Evolutionary conservation across 345 rosid genomes (phyloP).

Genomic region (Carallia pectinifolia): DNA sequence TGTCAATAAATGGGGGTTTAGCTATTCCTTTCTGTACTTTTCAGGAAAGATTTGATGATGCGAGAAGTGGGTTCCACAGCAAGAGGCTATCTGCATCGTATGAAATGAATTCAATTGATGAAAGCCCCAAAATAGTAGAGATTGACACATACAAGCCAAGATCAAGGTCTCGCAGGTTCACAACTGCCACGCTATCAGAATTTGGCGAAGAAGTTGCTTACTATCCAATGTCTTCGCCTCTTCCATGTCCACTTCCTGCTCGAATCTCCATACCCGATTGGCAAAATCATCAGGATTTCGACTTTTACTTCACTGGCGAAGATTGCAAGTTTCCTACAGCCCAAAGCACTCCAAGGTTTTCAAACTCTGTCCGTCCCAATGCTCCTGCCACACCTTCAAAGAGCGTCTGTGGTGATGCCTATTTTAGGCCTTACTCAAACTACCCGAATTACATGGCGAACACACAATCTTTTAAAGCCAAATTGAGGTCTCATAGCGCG

Average conservation of each 20-base stretch:
- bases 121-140: slow-evolving; percentile 27
- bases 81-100: slow-evolving; percentile 23
- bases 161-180: slow-evolving; percentile 23
- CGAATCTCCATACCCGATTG: slow-evolving; percentile 20
- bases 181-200: slow-evolving; percentile 21
- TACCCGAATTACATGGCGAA: slow-evolving; percentile 81
- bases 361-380: slow-evolving; percentile 17
- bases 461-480: slow-evolving; percentile 75
- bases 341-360: slow-evolving; percentile 30
- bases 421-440: slow-evolving; percentile 42
- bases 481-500: slow-evolving; percentile 79
- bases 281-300: slow-evolving; percentile 8
- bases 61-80: slow-evolving; percentile 26
- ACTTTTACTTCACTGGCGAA: slow-evolving; percentile 27
- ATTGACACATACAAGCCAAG: slow-evolving; percentile 27
- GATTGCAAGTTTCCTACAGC: slow-evolving; percentile 26
- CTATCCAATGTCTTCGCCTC: slow-evolving; percentile 25
- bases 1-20: neutral
- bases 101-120: slow-evolving; percentile 20
- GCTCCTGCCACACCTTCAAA: slow-evolving; percentile 59
- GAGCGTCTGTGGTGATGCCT: slow-evolving; percentile 60
- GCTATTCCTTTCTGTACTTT: neutral
- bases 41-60: slow-evolving; percentile 28
- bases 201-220: slow-evolving; percentile 20
- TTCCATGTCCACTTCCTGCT: slow-evolving; percentile 24